Conservation (phyloP, 352 stramenopile species). For the Phytophthora pluvialis region DNA sequence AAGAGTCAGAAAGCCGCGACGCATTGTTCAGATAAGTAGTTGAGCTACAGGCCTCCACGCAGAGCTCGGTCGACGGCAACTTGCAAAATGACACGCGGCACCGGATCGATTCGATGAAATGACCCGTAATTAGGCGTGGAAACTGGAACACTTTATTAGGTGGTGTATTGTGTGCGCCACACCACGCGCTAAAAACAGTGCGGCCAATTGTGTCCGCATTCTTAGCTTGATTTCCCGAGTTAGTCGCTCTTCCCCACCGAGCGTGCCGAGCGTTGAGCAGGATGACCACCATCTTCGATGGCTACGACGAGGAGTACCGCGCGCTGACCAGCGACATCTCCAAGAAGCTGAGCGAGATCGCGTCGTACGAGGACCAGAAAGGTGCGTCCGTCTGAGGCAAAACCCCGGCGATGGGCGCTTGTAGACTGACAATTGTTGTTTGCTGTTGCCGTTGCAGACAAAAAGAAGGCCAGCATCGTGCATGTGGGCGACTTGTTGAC, state of each 20-base stretch:
- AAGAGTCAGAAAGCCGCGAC: constrained; percentile 48
- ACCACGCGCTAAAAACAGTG: constrained; percentile 25
- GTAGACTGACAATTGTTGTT: neutral
- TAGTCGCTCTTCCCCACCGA: neutral
- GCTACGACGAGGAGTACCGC: constrained; percentile 90
- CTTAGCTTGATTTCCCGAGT: constrained; percentile 32
- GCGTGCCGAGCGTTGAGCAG: constrained; percentile 11
- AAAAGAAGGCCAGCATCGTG: constrained; percentile 86
- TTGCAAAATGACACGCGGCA: constrained; percentile 36
- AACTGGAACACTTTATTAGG: constrained; percentile 4
- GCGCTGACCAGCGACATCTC: constrained; percentile 86
- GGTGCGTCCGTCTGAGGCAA: constrained; percentile 32
- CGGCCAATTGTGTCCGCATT: constrained; percentile 21
- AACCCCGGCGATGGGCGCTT: neutral
- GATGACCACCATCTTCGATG: constrained; percentile 91
- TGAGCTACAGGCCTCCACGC: neutral
- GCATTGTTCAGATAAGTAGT: constrained; percentile 41
- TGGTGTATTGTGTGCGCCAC: constrained; percentile 12
- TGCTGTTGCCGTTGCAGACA: constrained; percentile 53
- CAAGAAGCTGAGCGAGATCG: constrained; percentile 89
- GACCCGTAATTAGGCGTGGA: constrained; percentile 3
- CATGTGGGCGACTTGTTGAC: constrained; percentile 83
- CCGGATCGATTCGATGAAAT: constrained; percentile 14
- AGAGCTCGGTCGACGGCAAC: constrained; percentile 18
- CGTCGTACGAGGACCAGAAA: constrained; percentile 85